phyloP scores from a whole-genome alignment of 345 rosid species.

The Gossypium mustelinum region DNA sequence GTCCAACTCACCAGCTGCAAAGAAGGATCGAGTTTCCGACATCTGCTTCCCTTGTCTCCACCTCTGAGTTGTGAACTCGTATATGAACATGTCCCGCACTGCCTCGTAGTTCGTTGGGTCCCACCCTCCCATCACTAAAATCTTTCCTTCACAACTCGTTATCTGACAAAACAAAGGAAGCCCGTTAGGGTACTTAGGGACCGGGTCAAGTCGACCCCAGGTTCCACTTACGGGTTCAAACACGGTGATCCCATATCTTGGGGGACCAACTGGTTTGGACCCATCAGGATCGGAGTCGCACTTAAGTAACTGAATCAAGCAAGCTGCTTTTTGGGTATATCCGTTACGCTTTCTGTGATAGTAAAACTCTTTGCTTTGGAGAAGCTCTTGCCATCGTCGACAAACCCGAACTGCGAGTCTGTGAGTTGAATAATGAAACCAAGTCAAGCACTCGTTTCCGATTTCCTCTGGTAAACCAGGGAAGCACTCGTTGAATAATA shows the following conservation, averaged over 20 bases:
- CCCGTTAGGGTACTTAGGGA: conserved; percentile 42
- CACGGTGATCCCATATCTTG: conserved; percentile 33
- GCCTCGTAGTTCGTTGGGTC: conserved; percentile 50
- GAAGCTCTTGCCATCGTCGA: conserved; percentile 41
- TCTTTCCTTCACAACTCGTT: conserved; percentile 46
- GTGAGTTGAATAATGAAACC: conserved; percentile 41
- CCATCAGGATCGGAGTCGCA: neutral
- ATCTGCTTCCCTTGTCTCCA: conserved; percentile 49
- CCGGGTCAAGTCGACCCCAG: conserved; percentile 40
- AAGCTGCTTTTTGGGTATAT: conserved; percentile 40
- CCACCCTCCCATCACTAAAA: conserved; percentile 60
- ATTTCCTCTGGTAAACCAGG: conserved; percentile 41
- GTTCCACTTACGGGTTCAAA: conserved; percentile 33
- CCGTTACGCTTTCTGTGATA: conserved; percentile 34
- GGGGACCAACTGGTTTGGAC: conserved; percentile 14
- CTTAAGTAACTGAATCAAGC: conserved; percentile 38
- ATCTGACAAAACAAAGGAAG: conserved; percentile 57
- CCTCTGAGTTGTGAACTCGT: conserved; percentile 37
- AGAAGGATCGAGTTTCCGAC: conserved; percentile 55
- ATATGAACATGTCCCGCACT: conserved; percentile 39
- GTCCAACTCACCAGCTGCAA: conserved; percentile 33
- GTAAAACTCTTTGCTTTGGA: conserved; percentile 41
- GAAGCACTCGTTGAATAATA: neutral
- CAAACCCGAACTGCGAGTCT: conserved; percentile 42
- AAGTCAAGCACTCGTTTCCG: conserved; percentile 50